Percentiles rank a stretch among this genome's conserved stretches.
phyloP scores from a whole-genome alignment of 2,329 filamentous ascomycete species.

The Cordyceps sp. region DNA sequence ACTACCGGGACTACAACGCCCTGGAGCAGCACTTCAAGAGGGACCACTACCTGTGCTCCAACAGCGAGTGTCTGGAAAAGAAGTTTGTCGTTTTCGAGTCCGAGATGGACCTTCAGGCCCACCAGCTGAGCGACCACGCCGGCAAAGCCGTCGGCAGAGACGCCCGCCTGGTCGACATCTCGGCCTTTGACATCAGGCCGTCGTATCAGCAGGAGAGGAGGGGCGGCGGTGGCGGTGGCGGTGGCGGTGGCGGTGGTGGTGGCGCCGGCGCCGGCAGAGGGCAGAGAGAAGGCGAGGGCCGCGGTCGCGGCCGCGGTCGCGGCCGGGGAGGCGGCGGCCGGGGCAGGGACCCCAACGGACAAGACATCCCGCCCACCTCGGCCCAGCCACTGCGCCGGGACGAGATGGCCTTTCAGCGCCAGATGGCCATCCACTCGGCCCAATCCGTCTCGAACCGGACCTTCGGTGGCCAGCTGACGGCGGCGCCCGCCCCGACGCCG shows the following conservation, averaged over 20 bases:
- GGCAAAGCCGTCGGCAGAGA: conserved; percentile 76
- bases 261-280: conserved; percentile 25
- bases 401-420: conserved; percentile 79
- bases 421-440: conserved; percentile 78
- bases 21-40: conserved; percentile 75
- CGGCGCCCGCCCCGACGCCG: too few species aligned
- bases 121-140: conserved; percentile 73
- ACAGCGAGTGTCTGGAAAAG: conserved; percentile 83
- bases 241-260: too few species aligned
- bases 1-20: conserved; percentile 77
- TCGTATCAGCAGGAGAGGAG: conserved; percentile 48
- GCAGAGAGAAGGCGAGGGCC: conserved; percentile 21
- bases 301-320: conserved; percentile 16
- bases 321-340: conserved; percentile 26
- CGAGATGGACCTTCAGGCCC: conserved; percentile 86
- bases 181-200: conserved; percentile 63
- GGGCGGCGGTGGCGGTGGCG: too few species aligned
- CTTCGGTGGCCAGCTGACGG: conserved; percentile 70
- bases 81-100: conserved; percentile 96
- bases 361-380: conserved; percentile 58
- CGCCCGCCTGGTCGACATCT: conserved; percentile 72
- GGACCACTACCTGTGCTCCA: conserved; percentile 73
- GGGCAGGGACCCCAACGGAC: conserved; percentile 75
- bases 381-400: conserved; percentile 70
- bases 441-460: conserved; percentile 65